phyloP scores from a whole-genome alignment of 495 filamentous ascomycete species.

The Apiosordaria backusii region DNA sequence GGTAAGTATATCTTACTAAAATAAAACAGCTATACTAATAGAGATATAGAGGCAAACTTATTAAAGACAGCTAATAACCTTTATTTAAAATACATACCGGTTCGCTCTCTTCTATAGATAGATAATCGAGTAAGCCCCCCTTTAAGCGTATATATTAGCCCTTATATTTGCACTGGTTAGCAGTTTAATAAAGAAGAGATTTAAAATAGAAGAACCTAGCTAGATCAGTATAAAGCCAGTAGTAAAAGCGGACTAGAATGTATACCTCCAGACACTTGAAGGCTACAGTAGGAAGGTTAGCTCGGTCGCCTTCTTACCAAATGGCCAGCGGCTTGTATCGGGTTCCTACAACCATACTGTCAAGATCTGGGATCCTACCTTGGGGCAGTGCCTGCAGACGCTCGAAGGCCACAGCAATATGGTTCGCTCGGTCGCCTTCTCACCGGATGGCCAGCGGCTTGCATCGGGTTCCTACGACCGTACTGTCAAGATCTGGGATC shows the following conservation, averaged over 20 bases:
- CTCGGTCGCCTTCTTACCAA: conserved; percentile 13
- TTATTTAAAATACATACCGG: conserved; percentile 22
- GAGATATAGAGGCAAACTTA: conserved; percentile 8
- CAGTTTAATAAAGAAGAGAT: conserved; percentile 5
- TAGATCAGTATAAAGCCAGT: conserved; percentile 11
- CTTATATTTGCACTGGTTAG: background rate
- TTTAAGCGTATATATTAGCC: conserved; percentile 17
- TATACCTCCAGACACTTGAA: conserved; percentile 13
- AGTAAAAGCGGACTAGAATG: conserved; percentile 6
- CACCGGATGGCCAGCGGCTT: background rate
- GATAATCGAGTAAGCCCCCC: conserved; percentile 27
- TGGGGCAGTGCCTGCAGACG: too few species aligned
- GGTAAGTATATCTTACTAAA: conserved; percentile 18
- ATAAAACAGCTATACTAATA: conserved; percentile 4
- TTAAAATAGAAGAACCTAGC: conserved; percentile 2
- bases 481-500: conserved; percentile 22
- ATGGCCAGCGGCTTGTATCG: conserved; percentile 69
- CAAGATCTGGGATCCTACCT: conserved; percentile 88
- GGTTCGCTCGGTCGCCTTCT: background rate
- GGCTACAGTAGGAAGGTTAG: conserved; percentile 9
- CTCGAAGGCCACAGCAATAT: too few species aligned
- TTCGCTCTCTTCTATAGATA: conserved; percentile 28
- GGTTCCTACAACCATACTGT: conserved; percentile 83
- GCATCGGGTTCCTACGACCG: background rate
- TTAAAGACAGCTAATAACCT: conserved; percentile 7